Conservation (phyloP, 257 asterid genomes). For the Fraxinus cuspidata region DNA sequence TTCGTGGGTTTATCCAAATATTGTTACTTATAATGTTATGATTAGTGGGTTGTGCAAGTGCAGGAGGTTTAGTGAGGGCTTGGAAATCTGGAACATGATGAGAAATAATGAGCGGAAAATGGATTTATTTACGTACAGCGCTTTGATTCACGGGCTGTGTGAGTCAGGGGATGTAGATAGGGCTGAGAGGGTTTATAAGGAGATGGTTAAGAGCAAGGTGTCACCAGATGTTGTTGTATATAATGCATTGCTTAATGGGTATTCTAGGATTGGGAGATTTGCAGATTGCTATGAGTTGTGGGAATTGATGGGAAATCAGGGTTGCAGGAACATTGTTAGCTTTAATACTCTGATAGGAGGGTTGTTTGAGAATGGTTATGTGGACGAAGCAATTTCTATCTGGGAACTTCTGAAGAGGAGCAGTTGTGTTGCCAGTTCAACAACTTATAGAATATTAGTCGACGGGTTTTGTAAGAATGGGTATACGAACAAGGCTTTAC, state of each 20-base stretch:
- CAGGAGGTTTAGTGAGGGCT: slow-evolving; percentile 60
- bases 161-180: slow-evolving; percentile 65
- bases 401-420: slow-evolving; percentile 64
- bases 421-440: slow-evolving; percentile 56
- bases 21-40: slow-evolving; percentile 70
- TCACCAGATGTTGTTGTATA: slow-evolving; percentile 67
- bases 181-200: slow-evolving; percentile 66
- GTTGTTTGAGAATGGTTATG: slow-evolving; percentile 54
- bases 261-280: slow-evolving; percentile 49
- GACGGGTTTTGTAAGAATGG: slow-evolving; percentile 82
- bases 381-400: slow-evolving; percentile 56
- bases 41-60: slow-evolving; percentile 87
- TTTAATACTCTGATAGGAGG: slow-evolving; percentile 76
- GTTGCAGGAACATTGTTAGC: slow-evolving; percentile 67
- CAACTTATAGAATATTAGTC: slow-evolving; percentile 62
- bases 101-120: slow-evolving; percentile 54
- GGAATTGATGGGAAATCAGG: slow-evolving; percentile 77
- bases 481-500: slow-evolving; percentile 54
- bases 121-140: slow-evolving; percentile 70
- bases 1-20: slow-evolving; percentile 63
- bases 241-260: slow-evolving; percentile 74
- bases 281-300: slow-evolving; percentile 58
- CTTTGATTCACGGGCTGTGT: slow-evolving; percentile 80
- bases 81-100: slow-evolving; percentile 74
- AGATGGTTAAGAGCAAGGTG: slow-evolving; percentile 54